Conservation (phyloP, 805 yeast genomes). For the Helenozyma rhizophorensis region DNA sequence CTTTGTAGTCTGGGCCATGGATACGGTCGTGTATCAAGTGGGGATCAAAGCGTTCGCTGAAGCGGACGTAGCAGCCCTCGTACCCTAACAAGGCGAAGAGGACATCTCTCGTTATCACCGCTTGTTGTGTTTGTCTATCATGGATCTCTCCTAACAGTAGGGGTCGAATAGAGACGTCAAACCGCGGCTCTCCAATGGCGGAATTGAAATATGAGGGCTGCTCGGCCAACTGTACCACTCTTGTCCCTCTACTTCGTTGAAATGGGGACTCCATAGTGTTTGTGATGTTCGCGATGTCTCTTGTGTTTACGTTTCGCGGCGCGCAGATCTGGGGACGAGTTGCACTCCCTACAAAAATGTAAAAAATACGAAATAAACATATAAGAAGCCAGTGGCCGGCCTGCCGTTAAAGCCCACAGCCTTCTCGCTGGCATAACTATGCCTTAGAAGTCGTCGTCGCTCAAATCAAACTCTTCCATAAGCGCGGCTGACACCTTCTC, state of each 20-base stretch:
- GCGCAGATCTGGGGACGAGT: too few relatives aligned
- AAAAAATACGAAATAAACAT: too few relatives aligned
- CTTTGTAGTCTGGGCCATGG: conserved; percentile 70
- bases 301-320: too few relatives aligned
- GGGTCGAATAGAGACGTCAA: conserved; percentile 3
- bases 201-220: conserved; percentile 43
- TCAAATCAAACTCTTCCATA: conserved; percentile 19
- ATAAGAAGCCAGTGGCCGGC: too few relatives aligned
- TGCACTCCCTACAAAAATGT: too few relatives aligned
- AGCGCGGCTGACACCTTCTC: conserved; percentile 43
- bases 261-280: too few relatives aligned
- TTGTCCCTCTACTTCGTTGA: too few relatives aligned
- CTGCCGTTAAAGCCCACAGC: too few relatives aligned
- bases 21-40: conserved; percentile 35
- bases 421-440: too few relatives aligned
- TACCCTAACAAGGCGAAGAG: conserved; percentile 62
- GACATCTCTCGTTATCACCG: conserved; percentile 65
- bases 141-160: conserved; percentile 23
- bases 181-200: not conserved
- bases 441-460: conserved; percentile 8
- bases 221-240: not conserved
- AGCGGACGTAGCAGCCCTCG: conserved; percentile 77
- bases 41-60: conserved; percentile 57
- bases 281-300: too few relatives aligned
- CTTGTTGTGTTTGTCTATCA: conserved; percentile 63